Evolutionary conservation across 2,329 filamentous ascomycete genomes (phyloP).

Genomic region (Dactylellina haptotyla): DNA sequence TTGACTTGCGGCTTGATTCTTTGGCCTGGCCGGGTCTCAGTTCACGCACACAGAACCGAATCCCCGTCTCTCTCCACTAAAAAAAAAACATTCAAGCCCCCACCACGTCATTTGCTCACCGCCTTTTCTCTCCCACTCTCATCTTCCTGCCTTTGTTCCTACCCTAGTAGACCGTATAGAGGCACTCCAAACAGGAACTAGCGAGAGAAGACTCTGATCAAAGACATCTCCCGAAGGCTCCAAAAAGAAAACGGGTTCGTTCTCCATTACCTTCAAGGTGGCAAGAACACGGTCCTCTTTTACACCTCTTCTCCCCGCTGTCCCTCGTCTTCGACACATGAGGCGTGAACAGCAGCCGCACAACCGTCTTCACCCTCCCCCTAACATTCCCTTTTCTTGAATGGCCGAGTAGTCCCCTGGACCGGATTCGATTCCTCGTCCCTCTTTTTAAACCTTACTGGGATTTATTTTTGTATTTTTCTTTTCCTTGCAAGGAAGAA

Average conservation of each 20-base stretch:
- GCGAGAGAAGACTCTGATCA: not conserved
- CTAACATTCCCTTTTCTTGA: slow-evolving; percentile 46
- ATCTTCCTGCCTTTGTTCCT: not conserved
- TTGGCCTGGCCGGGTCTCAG: too few species aligned
- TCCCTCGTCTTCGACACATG: slow-evolving; percentile 49
- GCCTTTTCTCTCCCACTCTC: not conserved
- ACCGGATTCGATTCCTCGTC: slow-evolving; percentile 45
- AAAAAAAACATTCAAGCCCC: slow-evolving; percentile 18
- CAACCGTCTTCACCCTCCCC: slow-evolving; percentile 48
- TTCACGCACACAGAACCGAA: slow-evolving; percentile 3
- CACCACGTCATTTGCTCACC: slow-evolving; percentile 25
- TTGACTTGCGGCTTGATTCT: too few species aligned
- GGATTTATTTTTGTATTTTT: too few species aligned
- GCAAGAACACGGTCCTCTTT: slow-evolving; percentile 39
- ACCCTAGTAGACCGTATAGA: not conserved
- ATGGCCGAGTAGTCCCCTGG: slow-evolving; percentile 38
- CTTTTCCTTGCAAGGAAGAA: too few species aligned
- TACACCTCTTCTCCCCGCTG: slow-evolving; percentile 12
- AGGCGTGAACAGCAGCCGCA: slow-evolving; percentile 53
- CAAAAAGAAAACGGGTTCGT: not conserved
- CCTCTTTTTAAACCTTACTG: slow-evolving; percentile 6
- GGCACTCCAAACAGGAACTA: not conserved
- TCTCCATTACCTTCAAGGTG: slow-evolving; percentile 45
- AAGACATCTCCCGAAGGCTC: slow-evolving; percentile 6
- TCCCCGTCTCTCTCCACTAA: not conserved